Base-by-base conservation (phyloP, 345 rosid genomes). In the Hibiscus trionum region DNA sequence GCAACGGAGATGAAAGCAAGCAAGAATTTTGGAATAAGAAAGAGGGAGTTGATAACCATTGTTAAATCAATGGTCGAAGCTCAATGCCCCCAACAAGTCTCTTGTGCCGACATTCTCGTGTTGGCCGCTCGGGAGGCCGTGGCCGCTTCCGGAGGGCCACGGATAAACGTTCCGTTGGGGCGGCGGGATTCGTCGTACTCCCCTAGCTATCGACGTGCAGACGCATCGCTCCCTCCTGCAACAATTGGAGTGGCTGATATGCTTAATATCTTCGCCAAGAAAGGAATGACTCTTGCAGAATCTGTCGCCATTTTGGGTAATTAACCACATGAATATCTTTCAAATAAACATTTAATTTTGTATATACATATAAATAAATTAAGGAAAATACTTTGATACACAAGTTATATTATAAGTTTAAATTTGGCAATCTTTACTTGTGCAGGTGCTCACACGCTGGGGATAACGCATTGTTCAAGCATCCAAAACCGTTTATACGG, bases 231-330 rank as follows among this genome's bases (percentile, higher is more conserved):
- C 1, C 87, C 87, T 71, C 71, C 85, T 3, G 72, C 83, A 11
- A 73, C 80, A 44, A 77, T 80, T 73, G 82, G 80, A 70, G 82
- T 84, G 5, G 80, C 78, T 73, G 21, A 74, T 61, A 57, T 72
- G 80, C 76, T 84, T 42, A 71, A 12, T 24, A 65, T 79, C 53
- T 84, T 84, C 61, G 58, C 74, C 27, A 24, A 24, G 46, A 73
- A 73, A 68, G 77, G 77, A 72, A 81, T 81, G 87, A 68, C 79
- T 66, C 39, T 76, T 16, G 77, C 77, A 68, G 87, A 84, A 63
- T 82, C 87, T 64, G 85, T 81, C 0, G 87, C 85, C 80, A 77
- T 84, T 39, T 73, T 84, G 77, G 87, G 84, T 84, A 79, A 42
- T 42, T 42, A 42, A 59, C 57, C 66, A 5, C 61, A 58, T 70